Base-by-base conservation (phyloP, 2,329 filamentous ascomycete species). In the Trichoderma sp. region DNA sequence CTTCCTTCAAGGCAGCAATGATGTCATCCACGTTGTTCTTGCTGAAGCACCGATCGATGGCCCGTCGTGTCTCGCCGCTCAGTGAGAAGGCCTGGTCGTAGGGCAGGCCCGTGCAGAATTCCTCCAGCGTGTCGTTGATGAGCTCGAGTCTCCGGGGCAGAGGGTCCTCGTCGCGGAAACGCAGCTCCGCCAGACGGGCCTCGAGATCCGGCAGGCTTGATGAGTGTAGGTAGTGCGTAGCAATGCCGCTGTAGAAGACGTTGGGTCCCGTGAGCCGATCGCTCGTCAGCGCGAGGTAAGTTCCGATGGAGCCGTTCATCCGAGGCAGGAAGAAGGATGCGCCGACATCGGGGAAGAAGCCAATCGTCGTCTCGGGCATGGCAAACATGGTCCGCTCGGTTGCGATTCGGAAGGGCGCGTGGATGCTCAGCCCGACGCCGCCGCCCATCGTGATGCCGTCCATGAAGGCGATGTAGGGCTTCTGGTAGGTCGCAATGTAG, bases 401-500 rank as follows among this genome's bases (percentile, higher is more conserved):
- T 44, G 95, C 95, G 74, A 99, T 96, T 67, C 95, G 86, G 84
- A 99, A 94, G 3, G 95, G 96, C 2, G 95, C 94, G 78, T 99
- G 96, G 60, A 97, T 86, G 77, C 91, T 96, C 64, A 99, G 85
- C 7, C 95, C 95, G 61, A 98, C 95, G 70, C 95, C 95, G 64
- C 95, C 95, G 64, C 95, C 95, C 95, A 99, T 99, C 60, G 96
- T 99, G 77, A 97, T 91, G 66, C 95, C 95, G 74, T 99, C 95
- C 89, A 99, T 96, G 74, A 98, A 90, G 39, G 95, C 91, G 60
- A 99, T 87, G 74, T 95, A 96, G 0, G 95, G 95, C 81, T 97
- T 99, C 67, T 82, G 76, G 80, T 97, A 97, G 44, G 93, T 97
- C 24, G 95, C 91, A 75, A 99, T 97, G 71, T 94, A 83, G 79